Percentiles rank a stretch among this genome's conserved stretches.
Evolutionary conservation across 140 eudicot genomes (phyloP).

Genomic region (Stevia rebaudiana): DNA sequence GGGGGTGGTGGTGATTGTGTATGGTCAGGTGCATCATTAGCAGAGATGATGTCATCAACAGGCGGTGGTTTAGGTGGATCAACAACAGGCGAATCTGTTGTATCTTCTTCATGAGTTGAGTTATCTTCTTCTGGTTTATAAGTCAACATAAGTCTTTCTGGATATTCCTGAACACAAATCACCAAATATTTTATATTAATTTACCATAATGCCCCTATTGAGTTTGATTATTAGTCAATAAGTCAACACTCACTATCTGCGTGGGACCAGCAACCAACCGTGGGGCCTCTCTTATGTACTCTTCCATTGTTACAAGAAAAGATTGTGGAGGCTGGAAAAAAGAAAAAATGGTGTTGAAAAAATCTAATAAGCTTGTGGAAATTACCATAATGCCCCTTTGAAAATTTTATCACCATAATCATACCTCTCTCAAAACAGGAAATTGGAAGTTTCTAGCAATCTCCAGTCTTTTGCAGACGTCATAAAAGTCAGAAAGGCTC

Average conservation of each 20-base stretch:
- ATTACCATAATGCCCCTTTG: constrained; percentile 4
- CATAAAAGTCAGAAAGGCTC: constrained; percentile 84
- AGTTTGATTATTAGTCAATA: constrained; percentile 4
- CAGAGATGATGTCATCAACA: constrained; percentile 31
- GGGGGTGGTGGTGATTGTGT: constrained; percentile 42
- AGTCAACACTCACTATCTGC: constrained; percentile 57
- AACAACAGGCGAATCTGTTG: constrained; percentile 15
- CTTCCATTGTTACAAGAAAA: constrained; percentile 99
- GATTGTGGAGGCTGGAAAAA: constrained; percentile 95
- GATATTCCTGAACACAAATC: constrained; percentile 58
- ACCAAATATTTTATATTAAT: background rate
- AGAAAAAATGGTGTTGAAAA: constrained; percentile 1
- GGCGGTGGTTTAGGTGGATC: constrained; percentile 48
- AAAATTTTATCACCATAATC: constrained; percentile 7
- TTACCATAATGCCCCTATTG: background rate
- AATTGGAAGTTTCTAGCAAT: constrained; percentile 92
- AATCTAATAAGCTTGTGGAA: background rate
- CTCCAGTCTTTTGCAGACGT: constrained; percentile 81
- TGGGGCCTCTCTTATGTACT: constrained; percentile 97
- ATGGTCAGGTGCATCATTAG: constrained; percentile 22
- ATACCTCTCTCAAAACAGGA: constrained; percentile 87
- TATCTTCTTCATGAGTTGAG: constrained; percentile 55
- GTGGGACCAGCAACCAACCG: constrained; percentile 65
- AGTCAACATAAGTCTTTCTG: constrained; percentile 87
- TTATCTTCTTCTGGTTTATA: constrained; percentile 70